Conservation (phyloP, 331 rosid species). For the Acacia pycnantha region DNA sequence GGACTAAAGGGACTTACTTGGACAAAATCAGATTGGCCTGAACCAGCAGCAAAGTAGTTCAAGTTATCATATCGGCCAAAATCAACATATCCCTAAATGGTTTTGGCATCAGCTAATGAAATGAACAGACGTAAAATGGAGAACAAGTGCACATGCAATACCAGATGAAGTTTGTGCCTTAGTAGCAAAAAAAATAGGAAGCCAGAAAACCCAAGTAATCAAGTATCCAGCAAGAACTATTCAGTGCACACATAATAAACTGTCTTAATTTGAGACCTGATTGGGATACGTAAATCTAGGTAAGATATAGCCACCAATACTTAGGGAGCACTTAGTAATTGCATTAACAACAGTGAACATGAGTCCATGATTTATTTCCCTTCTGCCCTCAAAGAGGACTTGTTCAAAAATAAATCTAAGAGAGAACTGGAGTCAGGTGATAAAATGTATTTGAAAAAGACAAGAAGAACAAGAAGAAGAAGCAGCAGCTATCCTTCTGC, state of each 20-base stretch:
- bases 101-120: conserved; percentile 30
- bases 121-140: conserved; percentile 22
- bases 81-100: conserved; percentile 79
- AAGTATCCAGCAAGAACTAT: conserved; percentile 4
- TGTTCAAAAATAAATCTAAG: neutral
- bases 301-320: conserved; percentile 10
- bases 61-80: conserved; percentile 75
- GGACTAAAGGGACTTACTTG: conserved; percentile 62
- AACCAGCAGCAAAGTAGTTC: conserved; percentile 75
- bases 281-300: neutral
- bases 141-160: conserved; percentile 19
- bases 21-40: conserved; percentile 63
- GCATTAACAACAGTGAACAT: neutral
- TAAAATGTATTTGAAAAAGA: neutral
- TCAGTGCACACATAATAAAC: neutral
- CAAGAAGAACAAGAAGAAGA: neutral
- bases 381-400: neutral
- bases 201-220: conserved; percentile 5
- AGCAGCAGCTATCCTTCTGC: neutral
- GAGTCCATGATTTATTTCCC: neutral
- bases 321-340: neutral
- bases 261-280: neutral
- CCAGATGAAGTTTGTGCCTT: neutral
- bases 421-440: neutral
- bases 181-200: neutral